These are phyloP conservation scores for Volvox carteri DNA, from an alignment of 163 green algal genomes.

Conservation along the genomic window DNA sequence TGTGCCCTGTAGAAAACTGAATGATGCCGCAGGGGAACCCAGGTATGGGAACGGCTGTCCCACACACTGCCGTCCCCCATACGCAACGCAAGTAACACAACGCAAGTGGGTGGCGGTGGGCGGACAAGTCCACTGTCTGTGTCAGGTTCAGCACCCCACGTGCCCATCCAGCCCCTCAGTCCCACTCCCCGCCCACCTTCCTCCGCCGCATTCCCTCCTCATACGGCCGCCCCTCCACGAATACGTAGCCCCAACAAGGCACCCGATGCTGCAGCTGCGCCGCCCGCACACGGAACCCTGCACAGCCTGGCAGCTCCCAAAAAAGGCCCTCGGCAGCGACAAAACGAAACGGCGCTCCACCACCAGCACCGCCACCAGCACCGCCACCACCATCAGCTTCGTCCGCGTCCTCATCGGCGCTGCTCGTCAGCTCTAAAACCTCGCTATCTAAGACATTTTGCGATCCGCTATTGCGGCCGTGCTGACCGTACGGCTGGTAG, in stretches of 20 bases:
- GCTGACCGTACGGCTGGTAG: not conserved
- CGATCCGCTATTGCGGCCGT: not conserved
- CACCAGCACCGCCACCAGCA: not conserved
- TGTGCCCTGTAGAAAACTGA: no score
- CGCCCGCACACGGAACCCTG: conserved; percentile 69
- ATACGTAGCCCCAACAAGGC: conserved; percentile 88
- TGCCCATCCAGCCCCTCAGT: conserved; percentile 95
- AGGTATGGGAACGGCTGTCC: no score
- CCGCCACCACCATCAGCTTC: not conserved
- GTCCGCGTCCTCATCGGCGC: not conserved
- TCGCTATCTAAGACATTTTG: not conserved
- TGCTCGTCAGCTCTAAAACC: not conserved
- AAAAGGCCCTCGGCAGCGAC: conserved; percentile 66
- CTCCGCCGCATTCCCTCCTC: not conserved
- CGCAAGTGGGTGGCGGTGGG: no score
- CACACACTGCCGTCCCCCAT: no score
- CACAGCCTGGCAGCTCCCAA: conserved; percentile 69
- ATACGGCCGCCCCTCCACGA: conserved; percentile 21
- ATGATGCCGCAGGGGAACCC: no score
- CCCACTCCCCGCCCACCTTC: conserved; percentile 83
- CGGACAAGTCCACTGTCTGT: no score
- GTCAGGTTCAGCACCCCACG: no score
- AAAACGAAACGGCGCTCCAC: conserved; percentile 23
- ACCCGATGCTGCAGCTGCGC: conserved; percentile 94
- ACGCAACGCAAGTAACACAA: no score